Base-by-base conservation (phyloP, 208 protist genomes). In the Wallacemonas sp. region DNA sequence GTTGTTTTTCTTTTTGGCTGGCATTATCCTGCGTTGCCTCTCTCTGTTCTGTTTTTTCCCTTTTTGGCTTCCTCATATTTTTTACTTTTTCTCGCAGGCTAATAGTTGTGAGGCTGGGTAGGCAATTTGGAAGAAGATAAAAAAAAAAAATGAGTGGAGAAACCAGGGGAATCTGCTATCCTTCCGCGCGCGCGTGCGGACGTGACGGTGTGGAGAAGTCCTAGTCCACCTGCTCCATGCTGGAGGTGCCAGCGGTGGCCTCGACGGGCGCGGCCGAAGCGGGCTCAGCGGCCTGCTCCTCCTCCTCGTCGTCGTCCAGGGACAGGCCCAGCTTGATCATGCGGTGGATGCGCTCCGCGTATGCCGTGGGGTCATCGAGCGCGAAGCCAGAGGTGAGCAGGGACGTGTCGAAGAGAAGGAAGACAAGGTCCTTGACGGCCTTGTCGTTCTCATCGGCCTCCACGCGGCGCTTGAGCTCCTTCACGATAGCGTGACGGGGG, bases 301-400 rank as follows among this genome's bases (percentile, higher is more conserved):
- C 80, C n/a, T 85, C 82, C 29, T 86, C 78, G 19, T 86, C 78
- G 58, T 90, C 94, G 58, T 98, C 92, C 42, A 99, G 87, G 26
- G 73, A 87, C 26, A 99, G 93, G 61, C 98, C 97, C 12, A 99
- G 79, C 73, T 98, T 98, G 76, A 99, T 98, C 95, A 99, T 99
- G 69, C 93, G 81, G 85, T 99, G 92, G 76, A 99, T 99, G 71
- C 98, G 87, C 17, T 79, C 68, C 27, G 96, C 87, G 70, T 99
- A 99, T 15, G 63, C 63, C 17, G 85, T 73, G 67, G 98, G 96
- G 66, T 99, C 97, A 1, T 99, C 98, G 8, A 99, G 85, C 21
- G 77, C 67, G 93, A 99, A 99, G 66, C 99, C 99, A 67, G 98
- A 99, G 15, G 93, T 91, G 17, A 99, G 78, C 36, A 99, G 79